phyloP scores from a whole-genome alignment of 2,329 filamentous ascomycete genomes.

The Xylariaceae sp. region DNA sequence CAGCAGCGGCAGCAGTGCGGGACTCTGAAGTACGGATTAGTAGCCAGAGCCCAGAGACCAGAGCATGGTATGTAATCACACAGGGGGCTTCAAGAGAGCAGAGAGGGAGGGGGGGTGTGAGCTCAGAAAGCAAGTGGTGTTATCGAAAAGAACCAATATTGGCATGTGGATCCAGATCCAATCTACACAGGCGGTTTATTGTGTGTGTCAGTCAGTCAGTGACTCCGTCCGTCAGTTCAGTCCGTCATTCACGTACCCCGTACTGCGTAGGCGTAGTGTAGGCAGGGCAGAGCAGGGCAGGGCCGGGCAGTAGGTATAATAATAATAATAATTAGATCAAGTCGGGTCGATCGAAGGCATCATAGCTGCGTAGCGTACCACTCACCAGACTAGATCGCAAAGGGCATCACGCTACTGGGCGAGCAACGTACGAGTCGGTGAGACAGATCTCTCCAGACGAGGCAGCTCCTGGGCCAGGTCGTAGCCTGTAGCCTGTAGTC shows the following conservation, averaged over 20 bases:
- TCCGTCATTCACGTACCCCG: slow-evolving; percentile 10
- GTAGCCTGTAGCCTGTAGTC: neutral
- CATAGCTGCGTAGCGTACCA: slow-evolving; percentile 28
- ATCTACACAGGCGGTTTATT: slow-evolving; percentile 26
- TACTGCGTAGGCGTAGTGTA: no score
- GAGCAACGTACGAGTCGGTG: slow-evolving; percentile 27
- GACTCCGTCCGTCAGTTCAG: slow-evolving; percentile 7
- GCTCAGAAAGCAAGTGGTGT: slow-evolving; percentile 16
- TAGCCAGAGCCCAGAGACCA: neutral
- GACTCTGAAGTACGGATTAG: slow-evolving; percentile 17
- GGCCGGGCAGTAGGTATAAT: slow-evolving; percentile 19
- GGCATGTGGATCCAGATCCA: slow-evolving; percentile 29
- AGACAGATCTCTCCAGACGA: slow-evolving; percentile 21
- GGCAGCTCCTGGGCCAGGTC: slow-evolving; percentile 14
- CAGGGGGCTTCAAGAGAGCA: slow-evolving; percentile 2
- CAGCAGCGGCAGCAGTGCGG: slow-evolving; percentile 19
- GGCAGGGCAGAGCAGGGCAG: no score
- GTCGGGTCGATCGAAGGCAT: slow-evolving; percentile 25
- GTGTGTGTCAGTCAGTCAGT: slow-evolving; percentile 16
- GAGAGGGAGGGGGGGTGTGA: slow-evolving; percentile 24
- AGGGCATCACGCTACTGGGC: slow-evolving; percentile 20
- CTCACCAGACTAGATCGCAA: slow-evolving; percentile 26
- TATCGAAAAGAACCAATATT: slow-evolving; percentile 23
- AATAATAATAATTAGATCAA: slow-evolving; percentile 23
- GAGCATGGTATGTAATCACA: no score